Evolutionary conservation across 2,329 filamentous ascomycete species (phyloP).

Genomic region (Calonectria ilicicola): DNA sequence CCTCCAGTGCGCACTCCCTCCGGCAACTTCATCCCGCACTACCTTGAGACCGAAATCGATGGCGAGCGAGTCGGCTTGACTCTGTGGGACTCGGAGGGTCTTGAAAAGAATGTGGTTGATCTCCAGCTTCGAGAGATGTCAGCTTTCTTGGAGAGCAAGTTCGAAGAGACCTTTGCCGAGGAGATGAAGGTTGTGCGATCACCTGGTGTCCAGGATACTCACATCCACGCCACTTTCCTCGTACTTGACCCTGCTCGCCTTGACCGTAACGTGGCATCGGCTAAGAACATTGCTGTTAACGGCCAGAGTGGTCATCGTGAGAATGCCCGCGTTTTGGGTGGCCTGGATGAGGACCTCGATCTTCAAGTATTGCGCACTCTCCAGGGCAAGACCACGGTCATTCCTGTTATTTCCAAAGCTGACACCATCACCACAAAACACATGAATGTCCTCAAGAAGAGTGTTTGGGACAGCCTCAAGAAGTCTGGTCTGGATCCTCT

Average conservation of each 20-base stretch:
- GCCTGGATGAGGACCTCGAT: slow-evolving; percentile 89
- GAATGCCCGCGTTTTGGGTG: slow-evolving; percentile 65
- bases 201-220: slow-evolving; percentile 92
- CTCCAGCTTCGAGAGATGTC: slow-evolving; percentile 93
- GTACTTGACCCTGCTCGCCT: slow-evolving; percentile 89
- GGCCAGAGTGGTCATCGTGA: slow-evolving; percentile 62
- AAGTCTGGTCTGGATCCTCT: slow-evolving; percentile 88
- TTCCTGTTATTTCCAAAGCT: slow-evolving; percentile 95
- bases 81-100: slow-evolving; percentile 94
- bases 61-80: slow-evolving; percentile 92
- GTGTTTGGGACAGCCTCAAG: slow-evolving; percentile 90
- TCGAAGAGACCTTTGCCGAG: slow-evolving; percentile 96
- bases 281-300: slow-evolving; percentile 66
- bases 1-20: slow-evolving; percentile 65
- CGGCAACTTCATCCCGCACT: slow-evolving; percentile 86
- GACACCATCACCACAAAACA: slow-evolving; percentile 96
- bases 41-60: slow-evolving; percentile 94
- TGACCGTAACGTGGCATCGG: slow-evolving; percentile 81
- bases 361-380: slow-evolving; percentile 89
- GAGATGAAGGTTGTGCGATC: slow-evolving; percentile 98
- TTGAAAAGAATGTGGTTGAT: slow-evolving; percentile 96
- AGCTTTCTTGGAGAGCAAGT: slow-evolving; percentile 95
- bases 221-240: slow-evolving; percentile 96
- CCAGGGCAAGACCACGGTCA: slow-evolving; percentile 93
- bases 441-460: slow-evolving; percentile 91